A percentile compares a stretch with the other conserved stretches of the same genome.
Conservation (phyloP, 805 yeast species). For the Candida qinlingensis region DNA sequence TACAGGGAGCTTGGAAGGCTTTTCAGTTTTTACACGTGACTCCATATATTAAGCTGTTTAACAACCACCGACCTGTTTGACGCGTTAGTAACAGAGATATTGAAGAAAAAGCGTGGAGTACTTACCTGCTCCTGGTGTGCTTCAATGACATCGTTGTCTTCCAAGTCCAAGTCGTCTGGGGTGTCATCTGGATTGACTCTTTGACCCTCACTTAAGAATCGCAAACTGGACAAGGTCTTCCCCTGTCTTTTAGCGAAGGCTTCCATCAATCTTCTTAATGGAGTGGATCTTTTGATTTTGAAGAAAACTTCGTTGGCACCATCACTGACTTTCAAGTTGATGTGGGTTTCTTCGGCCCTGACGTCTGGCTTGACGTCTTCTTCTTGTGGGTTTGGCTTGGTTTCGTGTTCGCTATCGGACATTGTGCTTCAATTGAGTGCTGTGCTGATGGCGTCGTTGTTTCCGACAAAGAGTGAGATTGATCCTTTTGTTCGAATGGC, state of each 20-base stretch:
- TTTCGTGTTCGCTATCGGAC: constrained; percentile 29
- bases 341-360: constrained; percentile 61
- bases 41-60: background rate
- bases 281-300: constrained; percentile 90
- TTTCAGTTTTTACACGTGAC: background rate
- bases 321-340: constrained; percentile 91
- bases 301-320: constrained; percentile 91
- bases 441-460: background rate
- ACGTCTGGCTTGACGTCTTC: constrained; percentile 41
- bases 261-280: constrained; percentile 90
- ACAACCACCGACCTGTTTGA: constrained; percentile 6
- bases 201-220: constrained; percentile 92
- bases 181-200: constrained; percentile 85
- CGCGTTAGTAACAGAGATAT: background rate
- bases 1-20: no score
- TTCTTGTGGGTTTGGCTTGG: constrained; percentile 25
- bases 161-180: constrained; percentile 89
- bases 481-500: no score
- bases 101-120: background rate
- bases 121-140: constrained; percentile 95
- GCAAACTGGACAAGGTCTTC: constrained; percentile 70
- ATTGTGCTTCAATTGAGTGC: constrained; percentile 8
- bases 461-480: no score
- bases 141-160: constrained; percentile 93
- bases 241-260: constrained; percentile 98